Evolutionary conservation across 345 rosid species (phyloP), one percentile per base, ranked within the genome.

Genomic region (Alliaria petiolata): DNA sequence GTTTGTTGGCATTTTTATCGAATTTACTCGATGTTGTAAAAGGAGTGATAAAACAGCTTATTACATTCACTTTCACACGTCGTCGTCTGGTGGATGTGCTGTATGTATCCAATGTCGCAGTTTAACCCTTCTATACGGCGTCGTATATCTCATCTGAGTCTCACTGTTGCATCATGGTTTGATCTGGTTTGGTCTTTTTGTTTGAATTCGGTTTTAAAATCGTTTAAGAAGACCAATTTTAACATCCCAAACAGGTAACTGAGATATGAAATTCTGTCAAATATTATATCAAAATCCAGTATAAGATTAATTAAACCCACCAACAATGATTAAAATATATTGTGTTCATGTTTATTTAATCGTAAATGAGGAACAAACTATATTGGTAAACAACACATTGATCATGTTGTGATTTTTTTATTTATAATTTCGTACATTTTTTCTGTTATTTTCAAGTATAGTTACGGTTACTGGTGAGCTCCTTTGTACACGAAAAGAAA

Each of bases 61-160:
- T 67, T 67, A 40, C 71, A 67, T 67, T 53, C 52, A 30, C 71
- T 67, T 40, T 68, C 72, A 55, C 64, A 68, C 64, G 72, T 68
- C 20, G n/a, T n/a, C n/a, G 31, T 31, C 14, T 38, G 2, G 52
- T 15, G 39, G 28, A 25, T 54, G 54, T 53, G 63, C 63, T 67
- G 40, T 65, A 4, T 20, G 25, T n/a, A n/a, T n/a, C n/a, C n/a
- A n/a, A n/a, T 22, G 34, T 0, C 34, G 34, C 13, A 31, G 63
- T 58, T 38, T 36, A 3, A n/a, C 42, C 20, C 16, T 28, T 6
- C 0, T 42, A 15, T 6, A 43, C 39, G 66, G 0, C 25, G 38
- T 62, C 34, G 28, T 20, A 14, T 40, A 14, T 40, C 20, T 40
- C 9, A 8, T 38, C 19, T 13, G 13, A 22, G 25, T 22, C 25